Evolutionary conservation across 306 rosid genomes (phyloP).

Genomic region (peach (Prunus persica)): DNA sequence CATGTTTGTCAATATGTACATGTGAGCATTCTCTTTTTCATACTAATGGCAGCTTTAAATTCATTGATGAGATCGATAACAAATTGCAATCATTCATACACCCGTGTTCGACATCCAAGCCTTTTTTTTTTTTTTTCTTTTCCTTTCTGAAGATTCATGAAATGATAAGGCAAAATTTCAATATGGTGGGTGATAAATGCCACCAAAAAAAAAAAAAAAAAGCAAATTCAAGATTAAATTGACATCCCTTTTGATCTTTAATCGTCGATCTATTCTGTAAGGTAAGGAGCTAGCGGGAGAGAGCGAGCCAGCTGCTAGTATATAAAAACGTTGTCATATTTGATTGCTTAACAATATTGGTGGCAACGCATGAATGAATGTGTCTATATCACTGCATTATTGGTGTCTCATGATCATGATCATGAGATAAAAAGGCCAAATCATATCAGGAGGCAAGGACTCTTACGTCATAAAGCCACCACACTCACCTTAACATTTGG

Average conservation of each 20-base stretch:
- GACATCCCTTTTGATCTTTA: background rate
- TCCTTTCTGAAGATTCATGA: background rate
- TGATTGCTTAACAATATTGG: constrained; percentile 10
- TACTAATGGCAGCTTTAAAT: background rate
- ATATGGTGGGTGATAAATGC: background rate
- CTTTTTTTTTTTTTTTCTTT: background rate
- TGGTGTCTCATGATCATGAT: background rate
- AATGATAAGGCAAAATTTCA: background rate
- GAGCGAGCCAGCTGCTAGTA: background rate
- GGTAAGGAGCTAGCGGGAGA: background rate
- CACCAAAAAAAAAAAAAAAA: background rate
- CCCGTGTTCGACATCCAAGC: background rate
- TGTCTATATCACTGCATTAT: constrained; percentile 22
- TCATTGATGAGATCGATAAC: background rate
- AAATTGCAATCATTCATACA: background rate
- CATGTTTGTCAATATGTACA: background rate
- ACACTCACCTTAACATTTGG: background rate
- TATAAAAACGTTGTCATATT: constrained; percentile 5
- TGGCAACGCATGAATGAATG: background rate
- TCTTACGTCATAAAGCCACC: constrained; percentile 1
- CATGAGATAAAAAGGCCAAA: background rate
- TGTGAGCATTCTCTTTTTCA: background rate
- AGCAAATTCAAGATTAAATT: constrained; percentile 13
- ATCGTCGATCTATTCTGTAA: background rate
- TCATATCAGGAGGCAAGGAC: background rate